Evolutionary conservation across 257 asterid species (phyloP), one percentile per base, ranked within the genome.

Genomic region (Solanum pennellii): DNA sequence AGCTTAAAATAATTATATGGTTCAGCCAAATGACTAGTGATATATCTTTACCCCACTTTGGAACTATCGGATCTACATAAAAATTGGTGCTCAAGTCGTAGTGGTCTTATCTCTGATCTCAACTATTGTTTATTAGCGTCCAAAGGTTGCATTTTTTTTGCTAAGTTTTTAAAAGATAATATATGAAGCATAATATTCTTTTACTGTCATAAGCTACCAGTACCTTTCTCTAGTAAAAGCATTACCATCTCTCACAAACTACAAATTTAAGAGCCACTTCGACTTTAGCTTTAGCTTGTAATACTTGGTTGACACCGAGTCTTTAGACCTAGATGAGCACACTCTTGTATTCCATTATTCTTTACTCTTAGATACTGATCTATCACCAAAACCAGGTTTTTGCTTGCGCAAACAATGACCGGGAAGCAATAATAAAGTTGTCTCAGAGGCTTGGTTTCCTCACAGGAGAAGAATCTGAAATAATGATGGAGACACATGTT

Each of bases 381-480:
- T 4, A 33, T 83, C 84, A 49, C 84, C 76, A 77, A 80, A 71
- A 80, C 68, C 91, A 96, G 99, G 99, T 97, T 87, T 88, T 94
- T 89, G 98, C 98, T 39, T 97, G 99, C 89, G 94, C 98, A 62
- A 95, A 94, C 72, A 89, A 92, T 25, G 96, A 97, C 25, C 91
- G 95, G 87, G 98, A 93, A 86, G 88, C 94, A 10, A 96, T 95
- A 82, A 87, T 95, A 87, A 98, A 97, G 95, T 94, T 94, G 96
- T 97, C 99, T 65, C 91, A 88, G 89, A 94, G 94, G 86, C 98
- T 97, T 75, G 99, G 99, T 68, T 97, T 97, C 92, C 98, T 97
- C 79, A 92, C 98, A 9, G 99, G 99, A 60, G 91, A 88, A 89
- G 99, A 97, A 89, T 92, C 98, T 18, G 98, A 97, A 62, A 86